phyloP scores from a whole-genome alignment of 148 eudicot species.

The Euryodendron excelsum region DNA sequence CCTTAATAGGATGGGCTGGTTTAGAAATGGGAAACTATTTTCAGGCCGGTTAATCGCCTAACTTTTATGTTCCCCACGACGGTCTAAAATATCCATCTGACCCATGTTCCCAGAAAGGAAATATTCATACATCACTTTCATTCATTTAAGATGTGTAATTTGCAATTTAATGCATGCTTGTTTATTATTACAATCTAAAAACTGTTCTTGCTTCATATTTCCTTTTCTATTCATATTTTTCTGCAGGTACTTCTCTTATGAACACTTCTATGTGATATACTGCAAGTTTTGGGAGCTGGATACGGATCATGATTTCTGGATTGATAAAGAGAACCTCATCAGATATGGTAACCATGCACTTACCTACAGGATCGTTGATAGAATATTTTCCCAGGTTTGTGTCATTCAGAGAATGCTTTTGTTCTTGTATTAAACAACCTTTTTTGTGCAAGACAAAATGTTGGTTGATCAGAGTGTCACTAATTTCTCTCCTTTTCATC shows the following conservation, averaged over 20 bases:
- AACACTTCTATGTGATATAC: conserved; percentile 92
- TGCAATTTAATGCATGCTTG: not conserved
- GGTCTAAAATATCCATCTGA: not conserved
- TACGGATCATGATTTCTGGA: conserved; percentile 90
- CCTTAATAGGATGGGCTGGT: not conserved
- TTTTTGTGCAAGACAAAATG: not conserved
- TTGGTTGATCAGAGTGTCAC: not conserved
- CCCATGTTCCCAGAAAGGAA: not conserved
- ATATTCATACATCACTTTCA: not conserved
- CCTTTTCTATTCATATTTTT: conserved; percentile 9
- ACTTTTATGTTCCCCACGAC: not conserved
- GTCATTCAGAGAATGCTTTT: conserved; percentile 7
- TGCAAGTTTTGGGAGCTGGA: conserved; percentile 99
- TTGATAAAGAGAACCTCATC: conserved; percentile 91
- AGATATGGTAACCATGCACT: conserved; percentile 97
- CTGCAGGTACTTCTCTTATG: conserved; percentile 90
- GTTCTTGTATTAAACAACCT: not conserved
- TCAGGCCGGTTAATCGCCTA: too few relatives aligned
- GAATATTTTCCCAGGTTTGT: conserved; percentile 92
- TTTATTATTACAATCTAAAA: not conserved
- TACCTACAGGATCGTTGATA: conserved; percentile 90
- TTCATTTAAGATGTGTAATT: not conserved
- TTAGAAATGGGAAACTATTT: not conserved
- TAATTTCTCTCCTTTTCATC: conserved; percentile 7
- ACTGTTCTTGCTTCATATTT: not conserved